Evolutionary conservation across 176 grass and related monocot species (phyloP), one percentile per base, ranked within the genome.

Genomic region (Urochloa ruziziensis): DNA sequence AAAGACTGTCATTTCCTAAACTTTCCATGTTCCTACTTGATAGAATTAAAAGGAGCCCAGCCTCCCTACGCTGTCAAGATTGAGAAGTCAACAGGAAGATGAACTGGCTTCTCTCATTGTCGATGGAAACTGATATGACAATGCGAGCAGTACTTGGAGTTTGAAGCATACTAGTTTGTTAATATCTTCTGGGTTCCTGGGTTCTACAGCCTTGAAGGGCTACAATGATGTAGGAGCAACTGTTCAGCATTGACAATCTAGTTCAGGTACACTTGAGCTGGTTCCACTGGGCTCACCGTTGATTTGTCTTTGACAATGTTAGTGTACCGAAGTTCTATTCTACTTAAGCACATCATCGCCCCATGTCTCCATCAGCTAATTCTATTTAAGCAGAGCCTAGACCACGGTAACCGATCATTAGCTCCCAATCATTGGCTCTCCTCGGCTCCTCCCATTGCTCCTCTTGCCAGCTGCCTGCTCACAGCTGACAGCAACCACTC

Each of bases 61-160:
- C 19, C 80, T 93, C 40, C 89, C 93, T n/a, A 70, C 83, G 63
- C 80, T 87, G 25, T 80, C 88, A 79, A 85, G 85, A 84, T 77
- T 81, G 27, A 89, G 74, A 87, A 88, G 82, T 70, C 90, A 89
- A 82, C 89, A 86, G 56, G 96, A 94, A 92, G 92, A 88, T 70
- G 93, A 95, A 76, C 85, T 96, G 28, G 83, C 87, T 15, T 95
- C 93, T 27, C 89, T 94, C 43, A 94, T 98, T 24, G 80, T 87
- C 3, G 91, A 88, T 79, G 86, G 80, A 34, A 85, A 85, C 68
- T 84, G 74, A 83, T 65, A 58, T 43, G 76, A 51, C 30, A 73
- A 66, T 58, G 57, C 28, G 21, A 57, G 30, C 51, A 33, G 21
- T 62, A 72, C 66, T n/a, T 79, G 62, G 64, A 56, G 52, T 23